Conservation (phyloP, 805 yeast species). For the Clavispora santaluciae region DNA sequence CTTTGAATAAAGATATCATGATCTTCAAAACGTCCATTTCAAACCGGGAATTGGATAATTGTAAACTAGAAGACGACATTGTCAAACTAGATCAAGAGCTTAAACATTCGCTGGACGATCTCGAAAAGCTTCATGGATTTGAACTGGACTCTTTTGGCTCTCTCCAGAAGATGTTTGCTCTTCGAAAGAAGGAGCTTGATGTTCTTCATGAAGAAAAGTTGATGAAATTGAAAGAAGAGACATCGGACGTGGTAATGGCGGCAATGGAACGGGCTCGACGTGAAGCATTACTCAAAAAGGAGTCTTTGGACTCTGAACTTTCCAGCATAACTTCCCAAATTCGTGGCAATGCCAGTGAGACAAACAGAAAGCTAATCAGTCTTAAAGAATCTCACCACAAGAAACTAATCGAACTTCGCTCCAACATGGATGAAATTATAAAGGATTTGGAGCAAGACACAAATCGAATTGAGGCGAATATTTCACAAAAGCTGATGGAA, state of each 20-base stretch:
- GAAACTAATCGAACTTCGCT: slow-evolving; percentile 11
- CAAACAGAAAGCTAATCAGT: slow-evolving; percentile 20
- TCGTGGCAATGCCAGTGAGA: slow-evolving; percentile 14
- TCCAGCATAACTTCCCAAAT: slow-evolving; percentile 1
- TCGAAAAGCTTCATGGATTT: slow-evolving; percentile 23
- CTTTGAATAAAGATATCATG: slow-evolving; percentile 13
- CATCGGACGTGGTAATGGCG: slow-evolving; percentile 31
- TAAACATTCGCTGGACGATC: slow-evolving; percentile 29
- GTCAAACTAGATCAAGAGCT: slow-evolving; percentile 34
- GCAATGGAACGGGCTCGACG: slow-evolving; percentile 22
- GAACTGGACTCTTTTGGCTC: slow-evolving; percentile 19
- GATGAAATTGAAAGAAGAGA: slow-evolving; percentile 22
- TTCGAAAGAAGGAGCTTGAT: slow-evolving; percentile 18
- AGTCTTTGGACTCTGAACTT: slow-evolving; percentile 7
- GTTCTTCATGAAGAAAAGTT: slow-evolving; percentile 19
- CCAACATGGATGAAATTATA: slow-evolving; percentile 15
- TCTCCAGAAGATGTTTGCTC: slow-evolving; percentile 14
- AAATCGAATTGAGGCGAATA: slow-evolving; percentile 4
- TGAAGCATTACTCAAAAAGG: background rate
- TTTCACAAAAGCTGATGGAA: slow-evolving; percentile 13
- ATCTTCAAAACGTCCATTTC: slow-evolving; percentile 35
- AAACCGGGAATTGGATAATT: slow-evolving; percentile 32
- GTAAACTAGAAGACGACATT: slow-evolving; percentile 29
- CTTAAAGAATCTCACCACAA: slow-evolving; percentile 23
- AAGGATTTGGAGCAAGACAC: slow-evolving; percentile 9